phyloP scores from a whole-genome alignment of 1,284 basidiomycete genomes.

The Cryptococcus jaspeensis region DNA sequence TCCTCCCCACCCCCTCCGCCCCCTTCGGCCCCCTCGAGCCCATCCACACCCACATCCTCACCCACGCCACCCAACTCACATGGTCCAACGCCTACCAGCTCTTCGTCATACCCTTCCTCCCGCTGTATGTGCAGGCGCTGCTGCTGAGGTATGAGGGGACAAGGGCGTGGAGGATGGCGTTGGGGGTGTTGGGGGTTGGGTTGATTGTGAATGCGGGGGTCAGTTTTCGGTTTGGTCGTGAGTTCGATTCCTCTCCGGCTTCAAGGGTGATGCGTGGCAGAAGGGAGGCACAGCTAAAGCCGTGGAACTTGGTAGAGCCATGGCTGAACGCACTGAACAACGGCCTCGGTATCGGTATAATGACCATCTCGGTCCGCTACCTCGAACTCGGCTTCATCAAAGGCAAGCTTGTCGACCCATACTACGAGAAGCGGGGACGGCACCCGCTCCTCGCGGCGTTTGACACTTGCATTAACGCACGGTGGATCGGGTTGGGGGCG shows the following conservation, averaged over 20 bases:
- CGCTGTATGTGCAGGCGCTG: constrained; percentile 28
- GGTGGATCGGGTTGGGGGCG: constrained; percentile 36
- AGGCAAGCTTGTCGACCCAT: constrained; percentile 33
- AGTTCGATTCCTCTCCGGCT: constrained; percentile 8
- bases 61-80: constrained; percentile 20
- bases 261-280: not conserved
- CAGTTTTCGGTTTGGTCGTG: constrained; percentile 32
- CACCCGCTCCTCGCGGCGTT: constrained; percentile 23
- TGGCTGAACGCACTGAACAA: constrained; percentile 37
- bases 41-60: constrained; percentile 28
- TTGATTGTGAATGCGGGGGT: constrained; percentile 22
- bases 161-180: constrained; percentile 19
- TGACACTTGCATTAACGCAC: constrained; percentile 36
- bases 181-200: constrained; percentile 21
- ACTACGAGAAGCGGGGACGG: constrained; percentile 25
- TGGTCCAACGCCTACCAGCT: constrained; percentile 19
- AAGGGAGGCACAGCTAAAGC: not conserved
- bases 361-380: constrained; percentile 36
- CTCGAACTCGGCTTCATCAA: constrained; percentile 36
- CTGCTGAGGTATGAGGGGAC: constrained; percentile 28
- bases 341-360: constrained; percentile 24
- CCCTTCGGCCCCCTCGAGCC: constrained; percentile 30
- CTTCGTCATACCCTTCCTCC: constrained; percentile 24
- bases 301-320: constrained; percentile 13
- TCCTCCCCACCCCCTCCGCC: constrained; percentile 9